Conservation (phyloP, 345 rosid species). For the Laguncularia racemosa region DNA sequence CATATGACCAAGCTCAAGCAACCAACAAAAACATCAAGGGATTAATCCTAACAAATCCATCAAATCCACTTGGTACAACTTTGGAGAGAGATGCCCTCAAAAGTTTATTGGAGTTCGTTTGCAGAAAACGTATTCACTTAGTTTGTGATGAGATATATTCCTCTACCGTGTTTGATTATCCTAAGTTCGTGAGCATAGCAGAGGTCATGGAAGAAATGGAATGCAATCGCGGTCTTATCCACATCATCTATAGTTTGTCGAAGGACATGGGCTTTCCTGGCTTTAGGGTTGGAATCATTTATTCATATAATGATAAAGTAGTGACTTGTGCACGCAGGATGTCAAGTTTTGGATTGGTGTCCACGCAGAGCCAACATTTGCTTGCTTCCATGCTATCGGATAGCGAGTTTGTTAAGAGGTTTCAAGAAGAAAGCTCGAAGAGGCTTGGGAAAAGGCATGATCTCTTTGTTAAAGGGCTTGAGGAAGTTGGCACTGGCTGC, state of each 20-base stretch:
- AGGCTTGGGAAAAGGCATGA: slow-evolving; percentile 42
- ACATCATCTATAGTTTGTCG: slow-evolving; percentile 74
- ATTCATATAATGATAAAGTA: slow-evolving; percentile 63
- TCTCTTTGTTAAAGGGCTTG: slow-evolving; percentile 37
- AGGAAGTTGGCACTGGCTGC: slow-evolving; percentile 44
- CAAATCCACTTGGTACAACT: slow-evolving; percentile 79
- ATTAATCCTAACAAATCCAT: slow-evolving; percentile 69
- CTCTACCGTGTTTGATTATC: slow-evolving; percentile 51
- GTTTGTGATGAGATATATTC: slow-evolving; percentile 84
- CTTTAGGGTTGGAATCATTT: slow-evolving; percentile 69
- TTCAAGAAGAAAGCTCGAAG: slow-evolving; percentile 42
- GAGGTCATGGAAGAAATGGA: slow-evolving; percentile 48
- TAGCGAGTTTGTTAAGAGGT: slow-evolving; percentile 39
- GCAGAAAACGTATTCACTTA: slow-evolving; percentile 52
- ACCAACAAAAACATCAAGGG: slow-evolving; percentile 59
- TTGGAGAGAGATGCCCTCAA: slow-evolving; percentile 40
- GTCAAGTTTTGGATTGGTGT: slow-evolving; percentile 86
- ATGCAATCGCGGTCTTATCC: slow-evolving; percentile 47
- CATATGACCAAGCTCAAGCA: slow-evolving; percentile 38
- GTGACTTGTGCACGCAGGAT: slow-evolving; percentile 60
- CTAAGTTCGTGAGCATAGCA: slow-evolving; percentile 50
- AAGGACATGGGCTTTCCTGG: slow-evolving; percentile 95
- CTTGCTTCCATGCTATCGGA: slow-evolving; percentile 75
- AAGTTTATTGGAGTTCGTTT: slow-evolving; percentile 41
- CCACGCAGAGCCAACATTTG: slow-evolving; percentile 61